These are phyloP conservation scores for Botrytis byssoidea DNA, from an alignment of 2,329 filamentous ascomycete species.

Conservation along the genomic window DNA sequence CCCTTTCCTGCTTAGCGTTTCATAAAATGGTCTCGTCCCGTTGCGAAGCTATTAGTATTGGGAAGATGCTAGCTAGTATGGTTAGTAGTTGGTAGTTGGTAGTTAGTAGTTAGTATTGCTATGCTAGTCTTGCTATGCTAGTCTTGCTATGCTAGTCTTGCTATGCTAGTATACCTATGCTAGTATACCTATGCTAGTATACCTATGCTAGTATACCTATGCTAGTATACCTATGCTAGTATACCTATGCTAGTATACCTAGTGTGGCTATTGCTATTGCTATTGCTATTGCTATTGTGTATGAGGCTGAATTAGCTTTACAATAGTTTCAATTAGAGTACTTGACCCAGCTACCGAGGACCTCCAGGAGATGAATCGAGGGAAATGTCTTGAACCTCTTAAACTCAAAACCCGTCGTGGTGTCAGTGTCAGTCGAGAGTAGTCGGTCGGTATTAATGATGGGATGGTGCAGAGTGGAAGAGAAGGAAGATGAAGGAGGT, in stretches of 20 bases:
- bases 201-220: too few species aligned
- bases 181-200: too few species aligned
- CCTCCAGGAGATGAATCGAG: not conserved
- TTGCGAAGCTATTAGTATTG: not conserved
- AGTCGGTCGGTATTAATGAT: too few species aligned
- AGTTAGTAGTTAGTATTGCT: too few species aligned
- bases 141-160: not conserved
- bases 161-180: too few species aligned
- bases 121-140: not conserved
- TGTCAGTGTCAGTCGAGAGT: not conserved
- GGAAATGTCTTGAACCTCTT: not conserved
- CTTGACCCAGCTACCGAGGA: not conserved
- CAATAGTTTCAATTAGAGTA: constrained; percentile 6
- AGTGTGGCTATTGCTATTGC: not conserved
- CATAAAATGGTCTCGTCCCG: not conserved
- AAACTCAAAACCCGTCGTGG: not conserved
- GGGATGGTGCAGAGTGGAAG: too few species aligned
- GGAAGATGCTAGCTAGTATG: too few species aligned
- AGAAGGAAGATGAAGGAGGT: too few species aligned
- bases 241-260: too few species aligned
- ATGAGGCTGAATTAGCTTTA: constrained; percentile 10
- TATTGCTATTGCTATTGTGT: not conserved
- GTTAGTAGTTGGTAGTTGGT: too few species aligned
- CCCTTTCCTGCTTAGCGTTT: not conserved
- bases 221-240: too few species aligned